Percentiles rank a stretch among this genome's conserved stretches.
Evolutionary conservation across 371 early-diverging fungal species (phyloP).

Genomic region (Actinomortierella ambigua): DNA sequence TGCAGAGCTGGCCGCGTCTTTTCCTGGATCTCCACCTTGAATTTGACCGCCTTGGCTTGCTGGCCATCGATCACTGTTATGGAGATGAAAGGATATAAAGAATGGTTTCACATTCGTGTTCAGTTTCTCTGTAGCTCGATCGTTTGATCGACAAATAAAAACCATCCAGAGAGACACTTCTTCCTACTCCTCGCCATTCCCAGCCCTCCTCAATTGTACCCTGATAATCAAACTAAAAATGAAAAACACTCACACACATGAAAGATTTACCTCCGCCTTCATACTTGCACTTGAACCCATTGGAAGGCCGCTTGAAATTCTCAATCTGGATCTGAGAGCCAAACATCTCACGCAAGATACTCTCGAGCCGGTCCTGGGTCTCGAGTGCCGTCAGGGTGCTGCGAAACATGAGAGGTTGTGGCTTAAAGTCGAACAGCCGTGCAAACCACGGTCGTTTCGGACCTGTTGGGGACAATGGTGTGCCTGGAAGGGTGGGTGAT

Average conservation of each 20-base stretch:
- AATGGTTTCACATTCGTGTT: neutral
- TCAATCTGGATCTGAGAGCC: conserved; percentile 18
- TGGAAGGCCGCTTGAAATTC: conserved; percentile 16
- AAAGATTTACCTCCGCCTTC: conserved; percentile 42
- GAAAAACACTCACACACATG: neutral
- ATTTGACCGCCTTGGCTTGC: conserved; percentile 51
- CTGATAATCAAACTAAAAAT: neutral
- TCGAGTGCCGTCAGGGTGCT: conserved; percentile 32
- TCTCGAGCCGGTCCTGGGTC: conserved; percentile 40
- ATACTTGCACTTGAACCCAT: conserved; percentile 54
- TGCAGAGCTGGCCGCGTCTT: conserved; percentile 8
- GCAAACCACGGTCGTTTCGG: conserved; percentile 45
- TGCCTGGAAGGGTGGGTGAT: conserved; percentile 1
- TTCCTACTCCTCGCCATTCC: too few species aligned
- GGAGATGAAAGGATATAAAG: neutral
- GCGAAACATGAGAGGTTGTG: conserved; percentile 30
- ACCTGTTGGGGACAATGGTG: conserved; percentile 16
- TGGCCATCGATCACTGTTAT: conserved; percentile 20
- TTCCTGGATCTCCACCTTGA: conserved; percentile 54
- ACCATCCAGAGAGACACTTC: too few species aligned
- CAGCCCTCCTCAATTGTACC: too few species aligned
- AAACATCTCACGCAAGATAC: conserved; percentile 18
- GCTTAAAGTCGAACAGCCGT: conserved; percentile 40
- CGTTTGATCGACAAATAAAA: too few species aligned
- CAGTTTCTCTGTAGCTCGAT: too few species aligned